phyloP scores from a whole-genome alignment of 2,329 filamentous ascomycete genomes.

The Malbranchea cinnamomea region DNA sequence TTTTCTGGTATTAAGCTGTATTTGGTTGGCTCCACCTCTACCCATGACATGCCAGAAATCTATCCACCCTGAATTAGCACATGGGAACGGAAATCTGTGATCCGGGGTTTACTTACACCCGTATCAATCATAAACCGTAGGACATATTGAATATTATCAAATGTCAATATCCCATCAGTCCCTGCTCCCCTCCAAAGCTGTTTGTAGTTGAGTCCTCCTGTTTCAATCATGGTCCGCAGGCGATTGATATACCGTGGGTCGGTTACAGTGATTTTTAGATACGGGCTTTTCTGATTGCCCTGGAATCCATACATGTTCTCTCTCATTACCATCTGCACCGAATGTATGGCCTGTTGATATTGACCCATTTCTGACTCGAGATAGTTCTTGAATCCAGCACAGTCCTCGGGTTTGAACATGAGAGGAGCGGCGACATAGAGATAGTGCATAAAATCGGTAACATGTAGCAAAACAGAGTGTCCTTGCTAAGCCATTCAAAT shows the following conservation, averaged over 20 bases:
- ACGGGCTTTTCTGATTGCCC: constrained; percentile 81
- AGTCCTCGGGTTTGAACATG: constrained; percentile 64
- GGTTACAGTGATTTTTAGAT: constrained; percentile 81
- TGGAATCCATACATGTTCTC: constrained; percentile 93
- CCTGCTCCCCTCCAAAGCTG: constrained; percentile 62
- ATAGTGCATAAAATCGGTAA: constrained; percentile 92
- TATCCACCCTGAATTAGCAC: constrained; percentile 33
- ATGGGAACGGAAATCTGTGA: no score
- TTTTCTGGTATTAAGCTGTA: constrained; percentile 55
- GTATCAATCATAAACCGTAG: constrained; percentile 97
- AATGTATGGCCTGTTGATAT: constrained; percentile 59
- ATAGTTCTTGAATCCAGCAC: constrained; percentile 60
- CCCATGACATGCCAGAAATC: constrained; percentile 95
- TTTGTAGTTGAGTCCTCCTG: constrained; percentile 70
- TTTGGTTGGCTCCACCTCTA: constrained; percentile 61
- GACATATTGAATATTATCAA: constrained; percentile 91
- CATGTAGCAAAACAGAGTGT: constrained; percentile 86
- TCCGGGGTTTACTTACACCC: constrained; percentile 38
- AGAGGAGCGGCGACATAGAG: constrained; percentile 83
- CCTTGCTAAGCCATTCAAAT: constrained; percentile 36
- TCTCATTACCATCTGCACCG: constrained; percentile 64
- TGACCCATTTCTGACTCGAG: constrained; percentile 67
- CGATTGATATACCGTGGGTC: constrained; percentile 73
- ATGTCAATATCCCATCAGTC: constrained; percentile 59
- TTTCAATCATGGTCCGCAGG: constrained; percentile 61